Conservation (phyloP, 73 alveolate genomes). For the Paramecium pentaurelia region DNA sequence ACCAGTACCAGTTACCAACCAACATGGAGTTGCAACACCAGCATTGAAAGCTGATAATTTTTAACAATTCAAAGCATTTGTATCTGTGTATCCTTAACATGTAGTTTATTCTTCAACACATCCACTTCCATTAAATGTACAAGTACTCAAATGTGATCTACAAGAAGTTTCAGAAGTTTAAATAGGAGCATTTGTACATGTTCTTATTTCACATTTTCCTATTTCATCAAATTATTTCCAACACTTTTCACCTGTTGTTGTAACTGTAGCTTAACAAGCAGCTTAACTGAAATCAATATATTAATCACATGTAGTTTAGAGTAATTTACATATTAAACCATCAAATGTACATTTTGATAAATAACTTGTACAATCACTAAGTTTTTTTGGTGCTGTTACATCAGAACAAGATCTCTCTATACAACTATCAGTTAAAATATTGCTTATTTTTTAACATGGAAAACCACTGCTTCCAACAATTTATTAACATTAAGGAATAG, state of each 20-base stretch:
- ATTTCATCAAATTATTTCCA: neutral
- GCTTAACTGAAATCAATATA: conserved; percentile 1
- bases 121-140: conserved; percentile 9
- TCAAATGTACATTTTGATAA: neutral
- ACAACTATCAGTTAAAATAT: neutral
- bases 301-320: neutral
- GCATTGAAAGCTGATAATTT: neutral
- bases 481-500: neutral
- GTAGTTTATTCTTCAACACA: neutral
- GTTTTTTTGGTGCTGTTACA: neutral
- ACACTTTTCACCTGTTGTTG: neutral
- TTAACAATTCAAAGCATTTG: neutral
- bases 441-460: neutral
- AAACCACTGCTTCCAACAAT: neutral
- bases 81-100: neutral
- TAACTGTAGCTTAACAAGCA: neutral
- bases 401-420: neutral
- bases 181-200: neutral
- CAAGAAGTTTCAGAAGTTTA: neutral
- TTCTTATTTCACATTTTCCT: neutral
- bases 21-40: neutral
- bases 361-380: neutral
- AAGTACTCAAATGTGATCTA: conserved; percentile 1
- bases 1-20: conserved; percentile 28
- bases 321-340: neutral